Percentiles rank a stretch among this genome's conserved stretches.
phyloP scores from a whole-genome alignment of 352 stramenopile species.

The Pythium vanterpoolii region DNA sequence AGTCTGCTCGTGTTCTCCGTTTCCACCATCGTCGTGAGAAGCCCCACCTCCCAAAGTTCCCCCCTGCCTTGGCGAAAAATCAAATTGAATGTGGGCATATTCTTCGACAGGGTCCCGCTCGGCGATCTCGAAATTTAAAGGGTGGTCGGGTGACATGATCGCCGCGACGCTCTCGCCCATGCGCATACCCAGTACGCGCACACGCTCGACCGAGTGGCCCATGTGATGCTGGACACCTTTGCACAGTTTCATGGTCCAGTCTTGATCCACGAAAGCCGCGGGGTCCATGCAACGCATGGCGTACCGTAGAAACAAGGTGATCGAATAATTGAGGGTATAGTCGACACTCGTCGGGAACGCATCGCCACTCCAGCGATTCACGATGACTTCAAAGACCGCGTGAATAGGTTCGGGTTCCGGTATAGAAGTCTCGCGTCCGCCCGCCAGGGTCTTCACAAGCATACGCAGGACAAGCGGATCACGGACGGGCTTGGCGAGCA shows the following conservation, averaged over 20 bases:
- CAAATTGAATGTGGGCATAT: constrained; percentile 1
- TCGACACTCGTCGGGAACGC: constrained; percentile 48
- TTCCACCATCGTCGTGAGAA: not conserved
- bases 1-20: not conserved
- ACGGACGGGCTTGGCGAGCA: constrained; percentile 42
- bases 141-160: constrained; percentile 57
- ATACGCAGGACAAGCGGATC: constrained; percentile 52
- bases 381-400: constrained; percentile 52
- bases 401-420: constrained; percentile 16
- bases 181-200: constrained; percentile 60
- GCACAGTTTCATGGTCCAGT: constrained; percentile 67
- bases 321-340: constrained; percentile 50
- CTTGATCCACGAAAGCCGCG: constrained; percentile 25
- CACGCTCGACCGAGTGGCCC: constrained; percentile 53
- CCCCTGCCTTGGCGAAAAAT: not conserved
- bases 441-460: constrained; percentile 42
- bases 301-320: constrained; percentile 68
- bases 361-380: constrained; percentile 53
- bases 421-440: constrained; percentile 1
- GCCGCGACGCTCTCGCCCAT: constrained; percentile 63
- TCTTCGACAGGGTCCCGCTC: constrained; percentile 34
- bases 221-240: constrained; percentile 76
- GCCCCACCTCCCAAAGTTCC: too few relatives aligned
- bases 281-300: constrained; percentile 32
- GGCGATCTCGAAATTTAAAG: constrained; percentile 55